Evolutionary conservation across 2,329 filamentous ascomycete species (phyloP).

Genomic region (Neopestalotiopsis rosae): DNA sequence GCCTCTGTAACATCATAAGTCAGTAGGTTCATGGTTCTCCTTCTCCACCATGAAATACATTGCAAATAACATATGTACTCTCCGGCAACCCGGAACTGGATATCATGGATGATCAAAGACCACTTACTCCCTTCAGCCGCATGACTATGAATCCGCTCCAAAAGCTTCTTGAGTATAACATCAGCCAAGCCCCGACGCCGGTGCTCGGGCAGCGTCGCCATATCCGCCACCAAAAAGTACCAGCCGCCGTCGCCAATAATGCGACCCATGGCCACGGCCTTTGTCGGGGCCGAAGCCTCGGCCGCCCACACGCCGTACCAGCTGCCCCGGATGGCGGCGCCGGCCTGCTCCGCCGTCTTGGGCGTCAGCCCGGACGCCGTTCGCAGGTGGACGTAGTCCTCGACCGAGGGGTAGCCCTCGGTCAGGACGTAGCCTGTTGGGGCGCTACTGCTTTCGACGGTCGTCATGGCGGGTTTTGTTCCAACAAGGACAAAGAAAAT

Average conservation of each 20-base stretch:
- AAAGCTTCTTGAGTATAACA: constrained; percentile 46
- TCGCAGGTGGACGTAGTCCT: constrained; percentile 44
- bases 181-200: constrained; percentile 53
- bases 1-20: constrained; percentile 26
- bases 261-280: constrained; percentile 54
- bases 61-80: too few relatives aligned
- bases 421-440: constrained; percentile 42
- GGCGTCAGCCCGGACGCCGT: constrained; percentile 40
- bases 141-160: constrained; percentile 45
- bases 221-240: constrained; percentile 56
- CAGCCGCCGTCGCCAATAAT: constrained; percentile 56
- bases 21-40: neutral
- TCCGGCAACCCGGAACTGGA: too few relatives aligned
- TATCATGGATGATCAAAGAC: too few relatives aligned
- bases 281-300: constrained; percentile 26
- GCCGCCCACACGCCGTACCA: constrained; percentile 50
- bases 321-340: constrained; percentile 39
- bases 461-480: neutral
- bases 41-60: neutral
- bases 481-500: neutral
- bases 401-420: constrained; percentile 39
- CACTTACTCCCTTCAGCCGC: constrained; percentile 38
- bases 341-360: constrained; percentile 42
- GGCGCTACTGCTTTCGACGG: constrained; percentile 22
- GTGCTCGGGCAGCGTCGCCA: constrained; percentile 54